These are phyloP conservation scores for Hygrocybe coccinea DNA, from an alignment of 768 basidiomycete species.

Conservation along the genomic window DNA sequence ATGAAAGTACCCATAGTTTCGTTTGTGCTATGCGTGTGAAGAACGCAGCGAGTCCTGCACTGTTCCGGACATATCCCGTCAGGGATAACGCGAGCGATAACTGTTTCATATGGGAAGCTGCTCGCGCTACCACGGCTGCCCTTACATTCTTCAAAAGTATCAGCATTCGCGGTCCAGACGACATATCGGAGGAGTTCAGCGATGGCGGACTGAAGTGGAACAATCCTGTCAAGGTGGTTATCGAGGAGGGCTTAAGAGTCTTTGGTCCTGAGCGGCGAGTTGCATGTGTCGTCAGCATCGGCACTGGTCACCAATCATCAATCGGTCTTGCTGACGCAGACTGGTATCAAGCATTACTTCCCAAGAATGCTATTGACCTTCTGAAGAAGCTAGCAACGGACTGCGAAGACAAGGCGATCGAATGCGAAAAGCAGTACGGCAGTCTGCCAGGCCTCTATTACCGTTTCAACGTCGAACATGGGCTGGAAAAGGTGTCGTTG, in stretches of 20 bases:
- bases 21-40: constrained; percentile 23
- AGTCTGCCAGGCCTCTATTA: constrained; percentile 17
- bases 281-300: constrained; percentile 22
- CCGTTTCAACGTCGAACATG: constrained; percentile 21
- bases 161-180: constrained; percentile 18
- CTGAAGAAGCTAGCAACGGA: constrained; percentile 12
- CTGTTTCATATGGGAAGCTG: constrained; percentile 34
- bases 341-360: constrained; percentile 3
- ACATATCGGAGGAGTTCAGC: constrained; percentile 18
- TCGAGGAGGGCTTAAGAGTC: constrained; percentile 22
- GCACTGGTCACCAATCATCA: constrained; percentile 24
- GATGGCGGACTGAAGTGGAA: constrained; percentile 33
- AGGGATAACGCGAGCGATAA: constrained; percentile 20
- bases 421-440: constrained; percentile 14
- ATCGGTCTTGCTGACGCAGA: constrained; percentile 2
- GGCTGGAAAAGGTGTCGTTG: background rate
- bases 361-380: constrained; percentile 10
- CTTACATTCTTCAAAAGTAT: constrained; percentile 29
- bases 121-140: constrained; percentile 34
- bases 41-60: constrained; percentile 26
- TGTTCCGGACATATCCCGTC: constrained; percentile 28
- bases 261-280: constrained; percentile 21
- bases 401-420: constrained; percentile 16
- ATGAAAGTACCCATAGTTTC: constrained; percentile 20
- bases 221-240: constrained; percentile 29